These are phyloP conservation scores for Gloeostereum incarnatum DNA, from an alignment of 768 basidiomycete species.

Conservation along the genomic window DNA sequence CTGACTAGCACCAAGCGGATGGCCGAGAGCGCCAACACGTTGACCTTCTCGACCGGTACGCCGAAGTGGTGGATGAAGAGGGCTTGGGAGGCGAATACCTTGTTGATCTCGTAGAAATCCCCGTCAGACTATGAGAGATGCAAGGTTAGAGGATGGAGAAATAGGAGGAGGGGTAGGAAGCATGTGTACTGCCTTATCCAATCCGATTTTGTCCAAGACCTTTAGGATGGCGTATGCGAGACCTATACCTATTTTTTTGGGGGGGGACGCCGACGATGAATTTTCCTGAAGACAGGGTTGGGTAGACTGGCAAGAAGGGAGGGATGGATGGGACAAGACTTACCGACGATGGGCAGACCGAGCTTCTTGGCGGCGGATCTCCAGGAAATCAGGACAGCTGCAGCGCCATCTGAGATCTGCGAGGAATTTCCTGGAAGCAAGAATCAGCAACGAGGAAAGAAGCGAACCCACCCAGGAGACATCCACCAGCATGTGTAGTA, in stretches of 20 bases:
- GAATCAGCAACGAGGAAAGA: too few species aligned
- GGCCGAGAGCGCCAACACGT: slow-evolving; percentile 76
- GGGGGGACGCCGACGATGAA: slow-evolving; percentile 80
- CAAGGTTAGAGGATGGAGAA: too few species aligned
- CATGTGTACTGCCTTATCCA: too few species aligned
- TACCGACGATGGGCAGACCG: slow-evolving; percentile 74
- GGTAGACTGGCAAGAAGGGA: too few species aligned
- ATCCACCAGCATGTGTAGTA: slow-evolving; percentile 72
- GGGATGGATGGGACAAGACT: too few species aligned
- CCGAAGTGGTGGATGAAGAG: slow-evolving; percentile 66
- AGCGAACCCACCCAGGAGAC: too few species aligned
- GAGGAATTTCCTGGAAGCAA: slow-evolving; percentile 86
- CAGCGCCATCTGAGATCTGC: slow-evolving; percentile 89
- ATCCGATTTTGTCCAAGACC: slow-evolving; percentile 55
- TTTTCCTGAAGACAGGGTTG: too few species aligned
- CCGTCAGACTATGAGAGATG: slow-evolving; percentile 68
- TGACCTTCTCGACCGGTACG: slow-evolving; percentile 72
- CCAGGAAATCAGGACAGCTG: slow-evolving; percentile 77
- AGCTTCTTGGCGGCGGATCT: slow-evolving; percentile 75
- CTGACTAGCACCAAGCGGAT: slow-evolving; percentile 79
- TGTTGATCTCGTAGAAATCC: slow-evolving; percentile 90
- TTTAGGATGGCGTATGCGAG: slow-evolving; percentile 84
- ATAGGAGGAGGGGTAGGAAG: too few species aligned
- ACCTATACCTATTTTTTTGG: slow-evolving; percentile 86
- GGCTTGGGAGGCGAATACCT: slow-evolving; percentile 82